Base-by-base conservation (phyloP, 2,329 filamentous ascomycete species). In the Fusarium camptoceras region DNA sequence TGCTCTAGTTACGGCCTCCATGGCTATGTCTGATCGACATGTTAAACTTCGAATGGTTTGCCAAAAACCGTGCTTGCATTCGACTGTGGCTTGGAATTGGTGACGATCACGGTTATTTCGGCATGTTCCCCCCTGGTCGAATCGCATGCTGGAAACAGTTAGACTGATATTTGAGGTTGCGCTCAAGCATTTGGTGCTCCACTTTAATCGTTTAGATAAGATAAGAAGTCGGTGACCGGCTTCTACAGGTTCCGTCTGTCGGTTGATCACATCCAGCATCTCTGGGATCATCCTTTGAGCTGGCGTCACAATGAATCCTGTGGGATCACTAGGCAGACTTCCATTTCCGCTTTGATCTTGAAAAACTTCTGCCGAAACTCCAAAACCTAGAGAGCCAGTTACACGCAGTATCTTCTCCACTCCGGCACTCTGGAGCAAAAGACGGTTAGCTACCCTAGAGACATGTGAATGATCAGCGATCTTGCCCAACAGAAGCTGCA, bases 11-110 rank as follows among this genome's bases (percentile, higher is more conserved):
- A 44, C 37, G 56, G 37, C 56, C 44, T 44, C 56, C 20, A 62
- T 18, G 44, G 56, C 24, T 27, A 22, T 44, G 44, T 25, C 8
- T 30, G 28, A 62, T 61, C 25, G 37, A 27, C 56, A 27, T 16
- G 4, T n/a, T 2, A 18, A 47, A 25, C 2, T 8, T 48, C 60
- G 59, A 63, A 64, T 43, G 11, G 24, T 25, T 44, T 48, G 14
- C 59, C 28, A 6, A 16, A 37, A 42, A 7, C n/a, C 30, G 49
- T 18, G 22, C 37, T n/a, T 37, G 15, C 25, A 30, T 48, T 43
- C 28, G 49, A 57, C 28, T n/a, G 60, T 64, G 60, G 60, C 60
- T 64, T 43, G 47, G 59, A 47, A 37, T 18, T 4, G 22, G 42
- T 48, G 58, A 62, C 48, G 41, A 55, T 37, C 16, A 27, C 49